phyloP scores from a whole-genome alignment of 352 stramenopile species.

The Phytophthora brassicae region DNA sequence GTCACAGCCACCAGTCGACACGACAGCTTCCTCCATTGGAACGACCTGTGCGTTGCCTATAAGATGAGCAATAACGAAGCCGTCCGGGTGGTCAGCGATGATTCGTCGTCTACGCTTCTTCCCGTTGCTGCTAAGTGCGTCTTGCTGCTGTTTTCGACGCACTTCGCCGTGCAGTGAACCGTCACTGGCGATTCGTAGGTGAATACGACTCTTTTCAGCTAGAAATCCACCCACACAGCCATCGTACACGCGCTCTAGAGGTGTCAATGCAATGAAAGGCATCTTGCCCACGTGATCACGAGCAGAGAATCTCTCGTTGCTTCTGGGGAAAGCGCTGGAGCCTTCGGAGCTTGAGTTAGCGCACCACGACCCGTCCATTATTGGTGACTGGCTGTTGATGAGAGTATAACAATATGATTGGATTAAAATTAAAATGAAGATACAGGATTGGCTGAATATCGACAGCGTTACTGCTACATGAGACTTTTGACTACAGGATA shows the following conservation, averaged over 20 bases:
- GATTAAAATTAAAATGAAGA: slow-evolving; percentile 11
- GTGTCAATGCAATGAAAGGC: background rate
- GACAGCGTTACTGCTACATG: slow-evolving; percentile 1
- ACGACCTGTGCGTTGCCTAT: slow-evolving; percentile 30
- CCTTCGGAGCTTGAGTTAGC: background rate
- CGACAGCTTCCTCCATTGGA: slow-evolving; percentile 25
- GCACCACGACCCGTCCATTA: slow-evolving; percentile 20
- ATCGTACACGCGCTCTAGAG: slow-evolving; percentile 44
- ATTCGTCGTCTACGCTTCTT: slow-evolving; percentile 35
- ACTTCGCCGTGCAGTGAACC: slow-evolving; percentile 43
- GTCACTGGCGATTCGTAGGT: slow-evolving; percentile 43
- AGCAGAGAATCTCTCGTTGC: slow-evolving; percentile 4
- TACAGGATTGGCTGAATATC: slow-evolving; percentile 15
- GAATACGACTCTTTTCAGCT: slow-evolving; percentile 36
- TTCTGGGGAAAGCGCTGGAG: slow-evolving; percentile 1
- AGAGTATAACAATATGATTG: slow-evolving; percentile 9
- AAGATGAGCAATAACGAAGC: slow-evolving; percentile 37
- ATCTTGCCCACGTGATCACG: background rate
- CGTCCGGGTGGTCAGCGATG: slow-evolving; percentile 27
- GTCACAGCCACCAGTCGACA: slow-evolving; percentile 12
- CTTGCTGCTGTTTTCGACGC: slow-evolving; percentile 20
- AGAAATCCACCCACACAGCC: slow-evolving; percentile 50
- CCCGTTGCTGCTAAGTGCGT: background rate
- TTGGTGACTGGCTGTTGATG: slow-evolving; percentile 1
- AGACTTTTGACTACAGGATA: background rate